Conservation (phyloP, 2,329 filamentous ascomycete species). For the Aspergillus calidoustus region DNA sequence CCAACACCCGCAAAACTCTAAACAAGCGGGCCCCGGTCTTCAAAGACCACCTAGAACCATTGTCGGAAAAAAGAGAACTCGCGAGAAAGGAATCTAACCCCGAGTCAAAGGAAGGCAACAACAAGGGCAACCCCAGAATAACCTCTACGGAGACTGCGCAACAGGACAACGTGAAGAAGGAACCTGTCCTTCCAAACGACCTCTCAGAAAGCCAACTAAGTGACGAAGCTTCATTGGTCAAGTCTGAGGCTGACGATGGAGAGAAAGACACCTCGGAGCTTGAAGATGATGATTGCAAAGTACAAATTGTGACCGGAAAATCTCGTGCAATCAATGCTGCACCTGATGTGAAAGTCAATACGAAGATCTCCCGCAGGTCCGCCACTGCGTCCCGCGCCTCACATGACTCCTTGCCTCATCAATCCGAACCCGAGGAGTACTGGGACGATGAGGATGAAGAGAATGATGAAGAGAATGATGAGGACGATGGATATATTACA, state of each 20-base stretch:
- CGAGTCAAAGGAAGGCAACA: constrained; percentile 28
- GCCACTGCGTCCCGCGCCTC: constrained; percentile 22
- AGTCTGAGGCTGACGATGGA: constrained; percentile 35
- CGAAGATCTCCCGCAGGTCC: constrained; percentile 26
- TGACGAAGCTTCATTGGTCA: constrained; percentile 27
- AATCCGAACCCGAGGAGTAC: constrained; percentile 68
- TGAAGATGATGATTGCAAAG: constrained; percentile 33
- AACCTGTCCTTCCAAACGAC: constrained; percentile 17
- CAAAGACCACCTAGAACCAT: constrained; percentile 52
- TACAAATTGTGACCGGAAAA: constrained; percentile 24
- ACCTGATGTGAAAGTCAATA: constrained; percentile 9
- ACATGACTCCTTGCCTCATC: constrained; percentile 31
- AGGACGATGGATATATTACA: constrained; percentile 73
- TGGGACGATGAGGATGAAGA: constrained; percentile 80
- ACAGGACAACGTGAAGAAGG: constrained; percentile 21
- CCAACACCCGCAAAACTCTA: constrained; percentile 52
- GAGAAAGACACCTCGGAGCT: constrained; percentile 31
- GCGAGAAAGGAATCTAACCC: constrained; percentile 37
- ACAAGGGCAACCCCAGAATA: constrained; percentile 18
- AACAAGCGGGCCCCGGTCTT: constrained; percentile 61
- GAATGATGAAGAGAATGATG: constrained; percentile 72
- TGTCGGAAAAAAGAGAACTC: constrained; percentile 35
- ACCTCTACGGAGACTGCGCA: constrained; percentile 21
- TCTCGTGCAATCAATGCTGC: constrained; percentile 11
- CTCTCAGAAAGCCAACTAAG: constrained; percentile 19